A percentile compares a stretch with the other conserved stretches of the same genome.
These are phyloP conservation scores for Nidularia pulvinata DNA, from an alignment of 768 basidiomycete genomes.

Conservation along the genomic window DNA sequence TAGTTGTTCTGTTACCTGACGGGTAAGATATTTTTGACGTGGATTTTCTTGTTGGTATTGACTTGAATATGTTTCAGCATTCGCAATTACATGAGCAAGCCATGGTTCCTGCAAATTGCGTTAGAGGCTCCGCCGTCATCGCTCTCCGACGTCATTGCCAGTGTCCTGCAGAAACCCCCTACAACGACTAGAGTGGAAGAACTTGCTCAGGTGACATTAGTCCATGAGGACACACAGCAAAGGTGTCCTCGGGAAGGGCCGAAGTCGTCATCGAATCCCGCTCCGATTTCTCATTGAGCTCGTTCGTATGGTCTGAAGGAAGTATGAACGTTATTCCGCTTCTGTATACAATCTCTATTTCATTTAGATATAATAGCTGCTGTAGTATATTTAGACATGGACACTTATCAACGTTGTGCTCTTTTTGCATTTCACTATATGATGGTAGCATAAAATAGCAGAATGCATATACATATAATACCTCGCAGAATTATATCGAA, in stretches of 20 bases:
- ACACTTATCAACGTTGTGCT: no score
- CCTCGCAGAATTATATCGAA: no score
- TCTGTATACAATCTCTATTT: no score
- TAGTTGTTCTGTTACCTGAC: slow-evolving; percentile 88
- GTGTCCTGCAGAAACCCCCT: slow-evolving; percentile 15
- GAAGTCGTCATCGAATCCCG: no score
- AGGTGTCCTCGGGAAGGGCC: neutral
- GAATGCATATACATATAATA: no score
- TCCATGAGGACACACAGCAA: neutral
- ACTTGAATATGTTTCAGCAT: slow-evolving; percentile 46
- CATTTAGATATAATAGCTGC: no score
- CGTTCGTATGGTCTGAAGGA: no score
- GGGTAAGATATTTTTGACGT: slow-evolving; percentile 53
- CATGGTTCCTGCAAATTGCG: slow-evolving; percentile 83
- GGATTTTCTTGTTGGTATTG: slow-evolving; percentile 9
- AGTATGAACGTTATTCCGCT: no score
- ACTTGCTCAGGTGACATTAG: neutral
- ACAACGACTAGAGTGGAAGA: neutral
- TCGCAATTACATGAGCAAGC: slow-evolving; percentile 93
- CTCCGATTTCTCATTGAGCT: neutral
- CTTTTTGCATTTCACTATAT: no score
- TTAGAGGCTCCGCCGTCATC: slow-evolving; percentile 53
- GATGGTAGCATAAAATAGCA: no score
- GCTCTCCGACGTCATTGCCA: slow-evolving; percentile 44
- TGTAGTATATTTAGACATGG: no score